Percentiles rank a stretch among this genome's conserved stretches.
Conservation (phyloP, 225 moss, liverwort and hornwort genomes). For the Bryum argenteum region DNA sequence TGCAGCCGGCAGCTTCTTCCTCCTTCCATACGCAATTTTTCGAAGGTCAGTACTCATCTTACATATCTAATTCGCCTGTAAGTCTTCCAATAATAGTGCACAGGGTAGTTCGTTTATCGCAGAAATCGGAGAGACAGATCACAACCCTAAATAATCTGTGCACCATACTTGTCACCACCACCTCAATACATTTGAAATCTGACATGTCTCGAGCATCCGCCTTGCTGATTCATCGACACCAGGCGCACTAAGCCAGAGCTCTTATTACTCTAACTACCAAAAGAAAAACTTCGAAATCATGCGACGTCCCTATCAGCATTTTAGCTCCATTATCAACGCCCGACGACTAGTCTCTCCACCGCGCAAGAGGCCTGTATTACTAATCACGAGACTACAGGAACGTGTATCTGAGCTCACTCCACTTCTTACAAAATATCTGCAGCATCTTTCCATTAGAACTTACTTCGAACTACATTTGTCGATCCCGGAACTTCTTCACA, state of each 20-base stretch:
- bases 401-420: background rate
- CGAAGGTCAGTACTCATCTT: conserved; percentile 35
- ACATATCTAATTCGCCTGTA: conserved; percentile 4
- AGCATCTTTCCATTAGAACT: background rate
- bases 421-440: background rate
- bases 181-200: background rate
- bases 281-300: background rate
- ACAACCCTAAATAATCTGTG: background rate
- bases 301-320: conserved; percentile 9
- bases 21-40: conserved; percentile 34
- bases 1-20: conserved; percentile 37
- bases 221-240: background rate
- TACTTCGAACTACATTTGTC: background rate
- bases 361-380: background rate
- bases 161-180: conserved; percentile 1
- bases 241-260: background rate
- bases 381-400: background rate
- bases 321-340: background rate
- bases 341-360: conserved; percentile 5
- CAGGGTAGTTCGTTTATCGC: background rate
- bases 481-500: conserved; percentile 14
- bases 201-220: conserved; percentile 4
- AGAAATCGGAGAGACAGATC: conserved; percentile 14
- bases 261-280: conserved; percentile 6
- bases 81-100: background rate